Percentiles rank a stretch among this genome's conserved stretches.
These are phyloP conservation scores for Pinus albicaulis DNA, from an alignment of 75 land plant genomes.

Conservation along the genomic window DNA sequence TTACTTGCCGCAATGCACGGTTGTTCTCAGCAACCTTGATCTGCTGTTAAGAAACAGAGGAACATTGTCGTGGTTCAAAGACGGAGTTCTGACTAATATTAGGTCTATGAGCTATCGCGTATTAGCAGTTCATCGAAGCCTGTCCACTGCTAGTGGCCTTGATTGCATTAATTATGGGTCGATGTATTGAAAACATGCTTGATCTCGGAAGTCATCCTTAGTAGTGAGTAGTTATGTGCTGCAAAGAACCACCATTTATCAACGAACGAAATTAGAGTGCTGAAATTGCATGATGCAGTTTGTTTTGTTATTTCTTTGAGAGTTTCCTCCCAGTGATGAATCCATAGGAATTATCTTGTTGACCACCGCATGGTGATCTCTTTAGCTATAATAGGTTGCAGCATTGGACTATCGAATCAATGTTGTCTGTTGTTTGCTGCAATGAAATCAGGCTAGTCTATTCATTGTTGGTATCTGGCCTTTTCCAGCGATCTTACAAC, in stretches of 20 bases:
- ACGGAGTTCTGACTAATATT: background rate
- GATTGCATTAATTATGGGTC: background rate
- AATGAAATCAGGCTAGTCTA: no score
- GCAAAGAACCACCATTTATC: background rate
- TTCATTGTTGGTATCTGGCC: no score
- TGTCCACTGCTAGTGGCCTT: background rate
- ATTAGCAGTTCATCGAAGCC: background rate
- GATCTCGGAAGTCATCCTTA: no score
- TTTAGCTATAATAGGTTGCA: no score
- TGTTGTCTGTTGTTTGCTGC: no score
- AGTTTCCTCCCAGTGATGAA: background rate
- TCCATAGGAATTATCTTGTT: background rate
- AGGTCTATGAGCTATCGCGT: background rate
- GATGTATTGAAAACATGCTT: background rate
- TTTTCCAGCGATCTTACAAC: no score
- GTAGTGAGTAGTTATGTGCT: background rate
- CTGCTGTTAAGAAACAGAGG: background rate
- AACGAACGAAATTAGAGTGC: background rate
- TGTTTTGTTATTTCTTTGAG: background rate
- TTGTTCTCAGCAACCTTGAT: background rate
- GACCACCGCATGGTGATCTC: no score
- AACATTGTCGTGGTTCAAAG: background rate
- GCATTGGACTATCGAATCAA: no score
- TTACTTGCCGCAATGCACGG: background rate
- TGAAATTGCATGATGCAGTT: background rate